Evolutionary conservation across 345 rosid genomes (phyloP), one percentile per base, ranked within the genome.

Genomic region (Chamaenerion angustifolium): DNA sequence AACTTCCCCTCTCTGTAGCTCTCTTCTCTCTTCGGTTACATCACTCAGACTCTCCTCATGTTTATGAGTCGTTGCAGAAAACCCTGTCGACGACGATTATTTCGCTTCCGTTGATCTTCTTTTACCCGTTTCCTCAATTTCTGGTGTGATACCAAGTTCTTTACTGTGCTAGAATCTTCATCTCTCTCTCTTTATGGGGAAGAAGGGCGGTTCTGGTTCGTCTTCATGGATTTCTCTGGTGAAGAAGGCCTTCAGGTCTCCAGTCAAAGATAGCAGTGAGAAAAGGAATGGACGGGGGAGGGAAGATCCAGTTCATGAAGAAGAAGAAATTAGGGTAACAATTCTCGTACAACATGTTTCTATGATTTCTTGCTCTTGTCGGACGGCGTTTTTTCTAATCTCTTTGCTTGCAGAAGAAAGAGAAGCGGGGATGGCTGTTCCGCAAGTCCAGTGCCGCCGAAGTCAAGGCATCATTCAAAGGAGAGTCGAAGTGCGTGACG

Each of bases 181-280:
- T 5, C 5, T 2, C 27, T 23, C 11, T 23, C 11, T 16, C 12
- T 15, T 42, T n/a, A 85, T 84, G 97, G 85, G 85, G 52, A 89
- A 82, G 79, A 80, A 70, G 58, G 68, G 67, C 23, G 16, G 45
- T 15, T 56, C 60, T 12, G 40, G 37, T 17, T 47, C 52, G 11
- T 63, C 68, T 52, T 89, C 94, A 7, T 90, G 96, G 98, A 62
- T 90, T 61, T 70, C 77, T 16, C 64, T 67, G 45, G 94, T 90
- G 58, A 86, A 80, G 73, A 86, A 80, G 59, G 85, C 83, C 49
- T 81, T 90, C 62, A 71, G 85, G 71, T 89, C 95, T 66, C 88
- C 94, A 9, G 58, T 75, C 37, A 89, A 82, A 48, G 90, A 81
- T 13, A 69, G 56, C 50, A 68, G 64, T 56, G 77, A 72, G 54